A percentile compares a stretch with the other conserved stretches of the same genome.
Evolutionary conservation across 441 rosid species (phyloP).

Genomic region (Flueggea neowawraea): DNA sequence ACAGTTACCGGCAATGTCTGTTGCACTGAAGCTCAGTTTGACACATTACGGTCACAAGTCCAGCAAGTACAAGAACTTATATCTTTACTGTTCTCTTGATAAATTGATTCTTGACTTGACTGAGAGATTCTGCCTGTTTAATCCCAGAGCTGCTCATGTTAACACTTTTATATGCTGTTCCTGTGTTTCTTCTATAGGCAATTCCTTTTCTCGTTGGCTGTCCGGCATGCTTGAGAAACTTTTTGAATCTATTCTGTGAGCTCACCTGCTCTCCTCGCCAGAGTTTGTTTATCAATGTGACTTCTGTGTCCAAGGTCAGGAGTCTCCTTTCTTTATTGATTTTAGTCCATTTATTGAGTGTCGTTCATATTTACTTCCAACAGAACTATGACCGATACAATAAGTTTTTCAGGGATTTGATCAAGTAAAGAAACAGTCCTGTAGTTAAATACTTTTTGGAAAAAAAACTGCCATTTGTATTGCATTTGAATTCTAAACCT

Average conservation of each 20-base stretch:
- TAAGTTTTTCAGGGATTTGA: no score
- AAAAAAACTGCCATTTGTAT: no score
- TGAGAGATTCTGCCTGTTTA: background rate
- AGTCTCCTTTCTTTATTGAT: slow-evolving; percentile 1
- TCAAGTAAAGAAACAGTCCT: no score
- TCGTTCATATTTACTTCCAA: background rate
- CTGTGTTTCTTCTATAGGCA: slow-evolving; percentile 47
- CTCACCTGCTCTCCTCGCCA: slow-evolving; percentile 97
- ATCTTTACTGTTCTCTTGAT: background rate
- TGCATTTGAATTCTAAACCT: no score
- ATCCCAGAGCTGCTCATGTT: background rate
- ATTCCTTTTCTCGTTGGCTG: slow-evolving; percentile 98
- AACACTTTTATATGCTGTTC: background rate
- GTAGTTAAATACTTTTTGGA: no score
- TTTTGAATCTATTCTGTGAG: slow-evolving; percentile 94
- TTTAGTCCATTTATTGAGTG: background rate
- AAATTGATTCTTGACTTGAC: background rate
- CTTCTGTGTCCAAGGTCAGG: slow-evolving; percentile 75
- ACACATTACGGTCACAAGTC: slow-evolving; percentile 77
- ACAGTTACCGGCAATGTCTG: slow-evolving; percentile 94
- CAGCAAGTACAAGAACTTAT: slow-evolving; percentile 64
- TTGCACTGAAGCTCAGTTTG: slow-evolving; percentile 90
- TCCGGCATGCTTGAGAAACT: slow-evolving; percentile 97
- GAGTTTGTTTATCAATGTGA: slow-evolving; percentile 90
- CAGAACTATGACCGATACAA: no score